These are phyloP conservation scores for Viola odorata DNA, from an alignment of 345 rosid species.

Conservation along the genomic window DNA sequence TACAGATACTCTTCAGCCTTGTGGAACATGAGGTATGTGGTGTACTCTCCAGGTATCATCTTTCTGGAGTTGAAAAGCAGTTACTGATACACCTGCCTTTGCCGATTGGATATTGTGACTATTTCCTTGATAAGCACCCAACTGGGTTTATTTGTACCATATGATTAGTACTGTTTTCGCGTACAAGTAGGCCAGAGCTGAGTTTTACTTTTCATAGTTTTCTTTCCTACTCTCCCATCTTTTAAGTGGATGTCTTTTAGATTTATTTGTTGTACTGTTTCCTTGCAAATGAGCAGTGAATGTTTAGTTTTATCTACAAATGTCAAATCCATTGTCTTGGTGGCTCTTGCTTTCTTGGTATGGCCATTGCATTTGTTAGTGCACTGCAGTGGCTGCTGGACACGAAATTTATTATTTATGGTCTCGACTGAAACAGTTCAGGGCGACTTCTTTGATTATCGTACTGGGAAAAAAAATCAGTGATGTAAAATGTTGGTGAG, in stretches of 20 bases:
- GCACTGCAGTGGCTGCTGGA: not conserved
- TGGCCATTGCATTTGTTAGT: no score
- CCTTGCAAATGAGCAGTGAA: conserved; percentile 16
- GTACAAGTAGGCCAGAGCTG: conserved; percentile 22
- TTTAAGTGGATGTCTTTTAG: conserved; percentile 10
- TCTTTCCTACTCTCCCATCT: not conserved
- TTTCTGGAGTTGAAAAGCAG: conserved; percentile 9
- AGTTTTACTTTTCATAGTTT: conserved; percentile 17
- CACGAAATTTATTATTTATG: no score
- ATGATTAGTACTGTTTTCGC: conserved; percentile 22
- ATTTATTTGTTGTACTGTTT: conserved; percentile 18
- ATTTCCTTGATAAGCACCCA: conserved; percentile 14
- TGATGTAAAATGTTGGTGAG: no score
- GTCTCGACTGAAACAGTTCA: no score
- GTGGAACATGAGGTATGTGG: conserved; percentile 16
- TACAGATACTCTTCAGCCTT: conserved; percentile 6
- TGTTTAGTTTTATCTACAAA: conserved; percentile 4
- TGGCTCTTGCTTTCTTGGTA: no score
- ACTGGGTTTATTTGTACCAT: conserved; percentile 30
- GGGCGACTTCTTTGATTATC: no score
- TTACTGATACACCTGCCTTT: conserved; percentile 12
- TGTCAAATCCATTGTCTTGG: no score
- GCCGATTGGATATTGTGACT: conserved; percentile 13
- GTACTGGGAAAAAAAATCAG: no score
- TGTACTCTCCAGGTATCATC: conserved; percentile 6